These are phyloP conservation scores for Aspergillus uvarum DNA, from an alignment of 2,329 filamentous ascomycete genomes.

Conservation along the genomic window DNA sequence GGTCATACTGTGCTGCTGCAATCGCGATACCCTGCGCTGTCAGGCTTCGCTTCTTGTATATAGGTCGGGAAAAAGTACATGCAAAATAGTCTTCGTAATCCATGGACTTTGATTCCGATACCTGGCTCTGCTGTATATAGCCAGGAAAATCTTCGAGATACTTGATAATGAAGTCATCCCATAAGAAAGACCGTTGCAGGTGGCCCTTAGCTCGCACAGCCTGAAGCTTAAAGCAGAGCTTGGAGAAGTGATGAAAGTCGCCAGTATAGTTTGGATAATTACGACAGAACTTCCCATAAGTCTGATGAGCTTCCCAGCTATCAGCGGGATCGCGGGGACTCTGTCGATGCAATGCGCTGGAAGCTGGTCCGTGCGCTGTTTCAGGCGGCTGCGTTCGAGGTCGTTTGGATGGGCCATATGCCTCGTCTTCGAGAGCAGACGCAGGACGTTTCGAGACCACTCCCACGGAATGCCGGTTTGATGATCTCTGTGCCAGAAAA, in stretches of 20 bases:
- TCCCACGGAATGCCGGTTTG: conserved; percentile 3
- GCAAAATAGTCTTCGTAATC: conserved; percentile 44
- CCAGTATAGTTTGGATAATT: conserved; percentile 43
- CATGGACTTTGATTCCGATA: conserved; percentile 26
- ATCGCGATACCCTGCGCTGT: conserved; percentile 31
- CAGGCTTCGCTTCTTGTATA: conserved; percentile 40
- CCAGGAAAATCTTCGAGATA: conserved; percentile 38
- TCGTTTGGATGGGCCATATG: conserved; percentile 17
- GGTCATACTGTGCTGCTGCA: conserved; percentile 27
- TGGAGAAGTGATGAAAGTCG: conserved; percentile 38
- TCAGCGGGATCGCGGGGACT: conserved; percentile 22
- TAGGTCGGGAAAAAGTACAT: conserved; percentile 30
- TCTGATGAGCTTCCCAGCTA: conserved; percentile 24
- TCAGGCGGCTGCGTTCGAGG: neutral
- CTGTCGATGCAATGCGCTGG: conserved; percentile 22
- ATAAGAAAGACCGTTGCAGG: conserved; percentile 39
- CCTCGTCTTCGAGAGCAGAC: conserved; percentile 12
- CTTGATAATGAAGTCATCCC: conserved; percentile 49
- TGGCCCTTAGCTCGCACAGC: conserved; percentile 30
- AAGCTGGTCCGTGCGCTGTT: conserved; percentile 2
- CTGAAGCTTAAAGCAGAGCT: conserved; percentile 40
- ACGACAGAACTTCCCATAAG: conserved; percentile 40
- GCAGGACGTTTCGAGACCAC: conserved; percentile 17
- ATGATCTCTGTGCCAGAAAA: conserved; percentile 5
- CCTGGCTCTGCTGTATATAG: conserved; percentile 32